Conservation (phyloP, 78 protist genomes). For the Polysphondylium violaceum region DNA sequence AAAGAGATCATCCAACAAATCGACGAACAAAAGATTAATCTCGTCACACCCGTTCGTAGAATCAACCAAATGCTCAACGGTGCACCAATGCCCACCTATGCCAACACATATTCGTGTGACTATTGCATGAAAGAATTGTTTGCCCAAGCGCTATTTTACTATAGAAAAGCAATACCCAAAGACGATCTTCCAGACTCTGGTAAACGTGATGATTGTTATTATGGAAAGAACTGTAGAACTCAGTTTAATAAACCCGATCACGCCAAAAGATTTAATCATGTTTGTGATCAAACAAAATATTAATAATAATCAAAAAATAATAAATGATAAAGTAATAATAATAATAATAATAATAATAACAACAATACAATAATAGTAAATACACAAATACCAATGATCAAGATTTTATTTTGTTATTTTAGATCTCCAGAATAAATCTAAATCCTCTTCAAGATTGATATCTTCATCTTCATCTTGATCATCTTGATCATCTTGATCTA, state of each 20-base stretch:
- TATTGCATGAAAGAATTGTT: constrained; percentile 35
- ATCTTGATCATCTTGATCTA: too few species aligned
- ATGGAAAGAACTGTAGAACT: constrained; percentile 81
- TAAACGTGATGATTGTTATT: constrained; percentile 65
- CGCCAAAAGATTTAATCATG: constrained; percentile 70
- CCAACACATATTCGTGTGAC: neutral
- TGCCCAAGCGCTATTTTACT: constrained; percentile 21
- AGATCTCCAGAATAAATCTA: too few species aligned
- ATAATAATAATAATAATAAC: too few species aligned
- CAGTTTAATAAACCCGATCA: constrained; percentile 64
- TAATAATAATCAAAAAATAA: neutral
- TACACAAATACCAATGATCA: too few species aligned
- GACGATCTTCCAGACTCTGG: constrained; percentile 69
- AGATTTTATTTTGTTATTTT: too few species aligned
- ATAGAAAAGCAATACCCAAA: constrained; percentile 49
- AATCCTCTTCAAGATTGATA: too few species aligned
- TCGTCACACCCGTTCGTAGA: neutral
- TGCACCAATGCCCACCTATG: neutral
- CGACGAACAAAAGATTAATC: neutral
- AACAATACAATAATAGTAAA: too few species aligned
- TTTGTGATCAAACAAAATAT: constrained; percentile 73
- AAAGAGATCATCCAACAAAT: constrained; percentile 2
- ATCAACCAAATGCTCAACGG: neutral
- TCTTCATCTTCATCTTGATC: too few species aligned
- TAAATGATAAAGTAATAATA: too few species aligned